Base-by-base conservation (phyloP, 176 grass and related monocot species). In the Saccharum spontaneum region DNA sequence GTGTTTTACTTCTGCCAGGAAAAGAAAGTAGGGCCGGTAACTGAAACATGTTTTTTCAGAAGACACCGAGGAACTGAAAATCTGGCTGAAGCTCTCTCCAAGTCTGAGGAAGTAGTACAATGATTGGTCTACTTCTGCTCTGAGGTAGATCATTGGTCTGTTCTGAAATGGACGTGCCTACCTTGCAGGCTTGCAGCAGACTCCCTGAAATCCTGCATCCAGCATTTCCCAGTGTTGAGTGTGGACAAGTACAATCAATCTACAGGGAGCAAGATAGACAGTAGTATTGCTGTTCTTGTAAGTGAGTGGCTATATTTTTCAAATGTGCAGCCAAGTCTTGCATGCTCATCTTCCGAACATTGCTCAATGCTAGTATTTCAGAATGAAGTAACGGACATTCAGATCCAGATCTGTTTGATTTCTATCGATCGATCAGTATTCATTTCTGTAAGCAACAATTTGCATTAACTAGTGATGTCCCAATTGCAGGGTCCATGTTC, bases 401-500 rank as follows among this genome's bases (percentile, higher is more conserved):
- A 55, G 84, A 86, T 90, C 67, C 73, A 83, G 84, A 86, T 86
- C 83, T 1, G 15, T 39, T 79, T 37, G 31, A 31, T 13, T 74
- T 54, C 6, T 57, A 71, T 43, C 10, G 1, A 52, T 7, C 22
- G 24, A 1, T 36, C 20, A 67, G 22, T 16, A n/a, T 4, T 8
- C 71, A 16, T 4, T 49, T 50, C 4, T 20, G 55, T 71, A 22
- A 71, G 38, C 11, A 43, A 38, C 41, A 66, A 44, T 73, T 68
- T 67, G 22, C 46, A 80, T 38, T 69, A 40, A 80, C 37, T 74
- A 83, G 88, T 80, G 44, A 90, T 86, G 79, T 69, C 57, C 34
- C 36, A 86, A 79, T 17, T 86, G 79, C 73, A 59, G 8, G 38
- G 60, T 64, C 84, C 79, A 83, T 79, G 73, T 83, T 67, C 79